A percentile compares a stretch with the other conserved stretches of the same genome.
These are phyloP conservation scores for Geotrichum klebahnii DNA, from an alignment of 1,139 yeast genomes.

Conservation along the genomic window DNA sequence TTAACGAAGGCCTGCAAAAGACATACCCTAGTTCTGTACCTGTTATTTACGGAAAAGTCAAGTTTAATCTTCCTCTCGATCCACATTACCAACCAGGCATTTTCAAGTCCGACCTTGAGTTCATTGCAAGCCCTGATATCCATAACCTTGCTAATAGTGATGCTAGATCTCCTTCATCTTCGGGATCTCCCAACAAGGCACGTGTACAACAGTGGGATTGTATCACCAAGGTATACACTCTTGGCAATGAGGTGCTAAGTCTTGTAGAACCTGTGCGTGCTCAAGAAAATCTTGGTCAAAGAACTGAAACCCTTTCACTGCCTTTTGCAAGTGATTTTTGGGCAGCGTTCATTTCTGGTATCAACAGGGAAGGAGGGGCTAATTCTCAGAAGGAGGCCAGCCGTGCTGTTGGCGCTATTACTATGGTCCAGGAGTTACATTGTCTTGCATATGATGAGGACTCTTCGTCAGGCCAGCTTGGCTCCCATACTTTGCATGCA, in stretches of 20 bases:
- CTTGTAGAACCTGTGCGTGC: slow-evolving; percentile 33
- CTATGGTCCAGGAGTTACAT: slow-evolving; percentile 38
- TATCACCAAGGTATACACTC: slow-evolving; percentile 34
- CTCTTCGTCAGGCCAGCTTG: slow-evolving; percentile 2
- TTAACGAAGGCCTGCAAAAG: slow-evolving; percentile 28
- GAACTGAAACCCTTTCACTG: slow-evolving; percentile 36
- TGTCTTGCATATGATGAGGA: slow-evolving; percentile 23
- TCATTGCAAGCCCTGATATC: slow-evolving; percentile 24
- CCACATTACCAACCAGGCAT: slow-evolving; percentile 20
- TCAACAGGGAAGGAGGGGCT: slow-evolving; percentile 28
- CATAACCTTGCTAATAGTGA: slow-evolving; percentile 1
- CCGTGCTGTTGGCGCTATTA: slow-evolving; percentile 35
- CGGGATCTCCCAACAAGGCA: slow-evolving; percentile 18
- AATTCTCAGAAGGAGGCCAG: slow-evolving; percentile 35
- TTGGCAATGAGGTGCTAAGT: slow-evolving; percentile 36
- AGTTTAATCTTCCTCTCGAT: slow-evolving; percentile 28
- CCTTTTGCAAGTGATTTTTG: slow-evolving; percentile 43
- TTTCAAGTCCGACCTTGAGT: slow-evolving; percentile 32
- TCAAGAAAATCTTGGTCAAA: slow-evolving; percentile 31
- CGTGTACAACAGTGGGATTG: slow-evolving; percentile 34
- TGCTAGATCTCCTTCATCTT: slow-evolving; percentile 15
- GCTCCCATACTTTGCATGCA: slow-evolving; percentile 24
- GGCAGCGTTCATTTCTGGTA: slow-evolving; percentile 40
- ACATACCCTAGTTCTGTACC: slow-evolving; percentile 26
- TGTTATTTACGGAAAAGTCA: slow-evolving; percentile 36